A percentile compares a stretch with the other conserved stretches of the same genome.
These are phyloP conservation scores for Lepiota brunneoincarnata DNA, from an alignment of 768 basidiomycete genomes.

Conservation along the genomic window DNA sequence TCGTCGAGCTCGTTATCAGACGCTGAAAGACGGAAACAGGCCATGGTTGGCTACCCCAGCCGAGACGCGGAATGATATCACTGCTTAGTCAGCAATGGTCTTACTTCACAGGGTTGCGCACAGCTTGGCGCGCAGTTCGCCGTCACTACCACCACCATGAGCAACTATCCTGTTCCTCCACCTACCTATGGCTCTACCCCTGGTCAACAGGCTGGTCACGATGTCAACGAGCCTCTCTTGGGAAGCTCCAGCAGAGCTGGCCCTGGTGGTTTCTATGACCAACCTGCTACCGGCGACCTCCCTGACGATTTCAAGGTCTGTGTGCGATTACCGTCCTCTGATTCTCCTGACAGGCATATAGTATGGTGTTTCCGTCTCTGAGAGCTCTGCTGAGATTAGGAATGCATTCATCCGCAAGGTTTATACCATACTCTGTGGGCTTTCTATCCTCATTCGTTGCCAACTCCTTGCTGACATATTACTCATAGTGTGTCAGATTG, in stretches of 20 bases:
- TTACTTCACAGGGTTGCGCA: neutral
- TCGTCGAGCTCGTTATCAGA: neutral
- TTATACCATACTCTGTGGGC: constrained; percentile 83
- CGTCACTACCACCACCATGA: constrained; percentile 43
- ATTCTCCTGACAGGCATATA: constrained; percentile 22
- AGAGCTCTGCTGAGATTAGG: constrained; percentile 75
- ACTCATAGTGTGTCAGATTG: constrained; percentile 66
- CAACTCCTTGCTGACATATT: constrained; percentile 2
- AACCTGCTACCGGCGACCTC: constrained; percentile 69
- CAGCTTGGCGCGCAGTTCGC: constrained; percentile 5
- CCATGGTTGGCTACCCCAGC: neutral
- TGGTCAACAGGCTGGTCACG: constrained; percentile 31
- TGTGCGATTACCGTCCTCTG: neutral
- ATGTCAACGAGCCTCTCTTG: constrained; percentile 54
- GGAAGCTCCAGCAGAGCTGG: constrained; percentile 42
- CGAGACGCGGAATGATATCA: neutral
- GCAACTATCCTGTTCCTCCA: constrained; percentile 57
- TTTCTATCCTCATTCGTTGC: neutral
- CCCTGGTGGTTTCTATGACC: constrained; percentile 63
- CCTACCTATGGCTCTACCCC: constrained; percentile 53
- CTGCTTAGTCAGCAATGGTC: constrained; percentile 9
- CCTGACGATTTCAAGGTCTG: constrained; percentile 93
- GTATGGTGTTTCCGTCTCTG: constrained; percentile 82
- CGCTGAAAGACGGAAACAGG: constrained; percentile 2
- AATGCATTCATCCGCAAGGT: constrained; percentile 90